Conservation (phyloP, 495 filamentous ascomycete genomes). For the Podospora conica region DNA sequence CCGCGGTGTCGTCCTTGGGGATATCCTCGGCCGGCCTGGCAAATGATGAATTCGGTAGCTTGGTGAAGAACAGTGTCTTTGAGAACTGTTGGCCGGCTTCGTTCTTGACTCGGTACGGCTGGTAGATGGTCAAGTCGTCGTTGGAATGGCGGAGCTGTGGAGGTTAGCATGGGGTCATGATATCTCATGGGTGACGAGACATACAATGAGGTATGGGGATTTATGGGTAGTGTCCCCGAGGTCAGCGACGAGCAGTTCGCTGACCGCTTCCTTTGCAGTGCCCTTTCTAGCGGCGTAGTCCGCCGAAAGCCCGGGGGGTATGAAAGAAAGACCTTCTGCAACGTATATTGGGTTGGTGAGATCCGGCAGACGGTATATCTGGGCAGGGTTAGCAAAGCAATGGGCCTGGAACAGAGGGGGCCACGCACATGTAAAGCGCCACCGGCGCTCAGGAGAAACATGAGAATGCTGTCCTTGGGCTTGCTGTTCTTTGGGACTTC, state of each 20-base stretch:
- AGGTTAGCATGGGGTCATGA: background rate
- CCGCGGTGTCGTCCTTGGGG: conserved; percentile 30
- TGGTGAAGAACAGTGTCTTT: conserved; percentile 62
- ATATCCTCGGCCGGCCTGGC: conserved; percentile 44
- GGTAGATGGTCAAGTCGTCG: conserved; percentile 83
- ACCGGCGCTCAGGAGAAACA: conserved; percentile 66
- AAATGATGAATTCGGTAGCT: conserved; percentile 59
- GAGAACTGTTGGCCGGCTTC: conserved; percentile 28
- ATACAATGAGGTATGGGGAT: conserved; percentile 74
- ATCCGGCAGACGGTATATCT: conserved; percentile 61
- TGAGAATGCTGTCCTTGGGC: conserved; percentile 46
- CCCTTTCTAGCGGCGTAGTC: conserved; percentile 63
- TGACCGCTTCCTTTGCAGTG: conserved; percentile 62
- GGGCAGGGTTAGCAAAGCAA: background rate
- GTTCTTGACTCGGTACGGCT: conserved; percentile 55
- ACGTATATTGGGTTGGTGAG: conserved; percentile 55
- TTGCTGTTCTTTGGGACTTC: conserved; percentile 39
- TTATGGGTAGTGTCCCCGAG: conserved; percentile 66
- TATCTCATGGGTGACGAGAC: background rate
- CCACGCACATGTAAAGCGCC: conserved; percentile 66
- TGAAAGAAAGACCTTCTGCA: conserved; percentile 65
- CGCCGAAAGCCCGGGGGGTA: conserved; percentile 67
- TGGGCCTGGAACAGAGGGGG: background rate
- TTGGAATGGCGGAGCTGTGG: conserved; percentile 64
- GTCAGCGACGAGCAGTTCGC: conserved; percentile 75